phyloP scores from a whole-genome alignment of 2,329 filamentous ascomycete genomes.

The Nigrospora sphaerica region DNA sequence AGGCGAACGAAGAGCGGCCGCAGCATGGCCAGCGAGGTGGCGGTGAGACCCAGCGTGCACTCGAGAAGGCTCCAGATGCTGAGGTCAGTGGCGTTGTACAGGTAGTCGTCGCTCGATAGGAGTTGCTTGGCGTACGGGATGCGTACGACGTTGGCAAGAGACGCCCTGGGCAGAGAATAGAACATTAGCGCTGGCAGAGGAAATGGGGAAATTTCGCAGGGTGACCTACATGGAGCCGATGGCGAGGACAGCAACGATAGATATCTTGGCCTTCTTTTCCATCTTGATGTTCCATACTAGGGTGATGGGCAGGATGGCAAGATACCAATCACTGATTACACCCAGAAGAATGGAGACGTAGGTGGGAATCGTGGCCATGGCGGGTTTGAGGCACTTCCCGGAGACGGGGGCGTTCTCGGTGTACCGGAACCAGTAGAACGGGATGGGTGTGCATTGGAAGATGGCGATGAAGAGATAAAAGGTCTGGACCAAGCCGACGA shows the following conservation, averaged over 20 bases:
- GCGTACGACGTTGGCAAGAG: constrained; percentile 5
- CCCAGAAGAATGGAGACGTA: constrained; percentile 5
- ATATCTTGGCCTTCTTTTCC: constrained; percentile 4
- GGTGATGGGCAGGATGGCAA: constrained; percentile 4
- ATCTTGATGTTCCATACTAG: constrained; percentile 6
- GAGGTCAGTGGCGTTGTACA: constrained; percentile 5
- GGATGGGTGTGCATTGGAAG: constrained; percentile 4
- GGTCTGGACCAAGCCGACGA: neutral
- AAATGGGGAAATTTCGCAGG: neutral
- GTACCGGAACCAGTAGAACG: constrained; percentile 6
- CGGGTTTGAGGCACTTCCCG: neutral
- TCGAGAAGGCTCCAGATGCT: constrained; percentile 6
- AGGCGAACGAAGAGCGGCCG: constrained; percentile 3
- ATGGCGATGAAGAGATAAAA: constrained; percentile 5
- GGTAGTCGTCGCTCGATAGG: constrained; percentile 4
- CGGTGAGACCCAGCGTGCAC: constrained; percentile 1
- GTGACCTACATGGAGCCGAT: constrained; percentile 4
- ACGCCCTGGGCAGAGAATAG: neutral
- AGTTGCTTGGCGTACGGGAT: constrained; percentile 5
- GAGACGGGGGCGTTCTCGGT: neutral
- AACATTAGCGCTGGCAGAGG: neutral
- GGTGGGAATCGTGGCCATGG: constrained; percentile 5
- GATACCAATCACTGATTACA: constrained; percentile 4
- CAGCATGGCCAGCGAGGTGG: constrained; percentile 3
- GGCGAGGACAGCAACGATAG: constrained; percentile 3